Evolutionary conservation across 257 asterid genomes (phyloP).

Genomic region (Solanum peruvianum): DNA sequence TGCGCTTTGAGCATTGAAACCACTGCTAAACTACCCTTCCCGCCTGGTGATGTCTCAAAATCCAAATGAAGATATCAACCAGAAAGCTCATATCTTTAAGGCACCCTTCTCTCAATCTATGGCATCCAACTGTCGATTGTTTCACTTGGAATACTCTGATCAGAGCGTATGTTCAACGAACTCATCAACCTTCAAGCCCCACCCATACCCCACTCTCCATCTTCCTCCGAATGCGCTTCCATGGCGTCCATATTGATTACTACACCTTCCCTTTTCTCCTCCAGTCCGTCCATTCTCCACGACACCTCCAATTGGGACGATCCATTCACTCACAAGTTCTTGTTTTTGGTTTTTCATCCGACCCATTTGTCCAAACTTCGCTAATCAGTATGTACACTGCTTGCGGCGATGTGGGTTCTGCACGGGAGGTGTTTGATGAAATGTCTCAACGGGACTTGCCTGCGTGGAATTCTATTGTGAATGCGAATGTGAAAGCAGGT

Average conservation of each 20-base stretch:
- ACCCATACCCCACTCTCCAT: not conserved
- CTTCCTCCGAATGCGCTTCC: slow-evolving; percentile 7
- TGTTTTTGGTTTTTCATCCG: not conserved
- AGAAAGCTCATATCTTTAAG: not conserved
- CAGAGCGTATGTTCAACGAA: not conserved
- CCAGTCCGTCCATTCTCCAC: slow-evolving; percentile 1
- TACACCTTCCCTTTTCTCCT: slow-evolving; percentile 16
- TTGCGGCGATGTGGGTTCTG: not conserved
- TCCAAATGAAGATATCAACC: not conserved
- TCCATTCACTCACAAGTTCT: not conserved
- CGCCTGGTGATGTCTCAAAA: not conserved
- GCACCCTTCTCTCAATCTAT: slow-evolving; percentile 7
- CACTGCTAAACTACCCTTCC: not conserved
- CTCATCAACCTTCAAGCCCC: not conserved
- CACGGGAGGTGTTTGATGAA: slow-evolving; percentile 1
- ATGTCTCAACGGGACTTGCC: slow-evolving; percentile 6
- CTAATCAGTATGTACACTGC: slow-evolving; percentile 1
- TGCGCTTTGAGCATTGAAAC: not conserved
- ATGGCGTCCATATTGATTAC: not conserved
- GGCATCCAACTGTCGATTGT: slow-evolving; percentile 3
- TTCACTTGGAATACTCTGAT: slow-evolving; percentile 10
- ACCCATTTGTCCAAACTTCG: slow-evolving; percentile 6
- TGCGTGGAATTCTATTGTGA: slow-evolving; percentile 8
- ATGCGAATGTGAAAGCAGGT: slow-evolving; percentile 8
- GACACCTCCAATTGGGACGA: not conserved